Evolutionary conservation across 768 basidiomycete species (phyloP).

Genomic region (Amyloporia xantha): DNA sequence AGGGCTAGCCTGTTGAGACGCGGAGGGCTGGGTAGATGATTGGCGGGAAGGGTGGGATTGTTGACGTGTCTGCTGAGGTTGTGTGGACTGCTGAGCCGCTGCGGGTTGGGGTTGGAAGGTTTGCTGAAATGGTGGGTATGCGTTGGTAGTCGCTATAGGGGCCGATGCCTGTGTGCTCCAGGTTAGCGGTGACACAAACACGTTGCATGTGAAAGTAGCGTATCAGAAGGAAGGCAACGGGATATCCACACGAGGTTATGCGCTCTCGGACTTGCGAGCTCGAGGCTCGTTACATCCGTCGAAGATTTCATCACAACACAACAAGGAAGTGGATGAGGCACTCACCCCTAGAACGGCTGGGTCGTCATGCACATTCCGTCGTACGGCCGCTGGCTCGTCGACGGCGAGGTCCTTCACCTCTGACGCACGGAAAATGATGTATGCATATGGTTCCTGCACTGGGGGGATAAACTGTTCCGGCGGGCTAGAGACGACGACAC

Average conservation of each 20-base stretch:
- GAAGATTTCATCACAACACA: slow-evolving; percentile 35
- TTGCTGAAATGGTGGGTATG: slow-evolving; percentile 20
- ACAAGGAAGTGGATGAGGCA: slow-evolving; percentile 15
- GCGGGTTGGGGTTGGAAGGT: slow-evolving; percentile 11
- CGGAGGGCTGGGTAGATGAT: slow-evolving; percentile 11
- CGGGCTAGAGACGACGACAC: slow-evolving; percentile 37
- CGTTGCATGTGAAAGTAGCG: no score
- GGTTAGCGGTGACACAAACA: no score
- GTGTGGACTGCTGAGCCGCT: slow-evolving; percentile 17
- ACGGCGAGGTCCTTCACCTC: slow-evolving; percentile 88
- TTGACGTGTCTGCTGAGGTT: slow-evolving; percentile 15
- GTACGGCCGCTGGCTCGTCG: slow-evolving; percentile 49
- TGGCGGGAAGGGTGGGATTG: slow-evolving; percentile 11
- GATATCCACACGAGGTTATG: slow-evolving; percentile 43
- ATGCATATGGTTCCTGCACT: slow-evolving; percentile 76
- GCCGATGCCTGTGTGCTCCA: slow-evolving; percentile 45
- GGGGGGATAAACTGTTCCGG: slow-evolving; percentile 78
- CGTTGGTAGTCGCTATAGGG: slow-evolving; percentile 25
- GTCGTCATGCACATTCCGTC: slow-evolving; percentile 71
- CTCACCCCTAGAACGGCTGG: slow-evolving; percentile 78
- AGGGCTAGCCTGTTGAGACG: slow-evolving; percentile 8
- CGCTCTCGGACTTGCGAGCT: slow-evolving; percentile 37
- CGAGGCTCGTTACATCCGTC: slow-evolving; percentile 38
- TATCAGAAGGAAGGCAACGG: slow-evolving; percentile 61
- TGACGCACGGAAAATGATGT: slow-evolving; percentile 87